Evolutionary conservation across 495 filamentous ascomycete genomes (phyloP).

Genomic region (Filosporella fistucella): DNA sequence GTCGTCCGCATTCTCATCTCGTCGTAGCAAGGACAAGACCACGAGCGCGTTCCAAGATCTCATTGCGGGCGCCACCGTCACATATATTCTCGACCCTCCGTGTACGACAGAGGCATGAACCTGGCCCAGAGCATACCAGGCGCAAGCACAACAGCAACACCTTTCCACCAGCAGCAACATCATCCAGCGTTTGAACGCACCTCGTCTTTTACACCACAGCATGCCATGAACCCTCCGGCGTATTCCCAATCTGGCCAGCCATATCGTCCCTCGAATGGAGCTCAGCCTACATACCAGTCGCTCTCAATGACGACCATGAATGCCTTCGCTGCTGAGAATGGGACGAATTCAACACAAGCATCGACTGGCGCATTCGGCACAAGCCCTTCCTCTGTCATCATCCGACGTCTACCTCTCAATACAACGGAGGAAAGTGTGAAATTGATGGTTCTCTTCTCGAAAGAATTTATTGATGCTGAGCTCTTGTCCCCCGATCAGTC

Average conservation of each 20-base stretch:
- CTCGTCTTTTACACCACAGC: constrained; percentile 18
- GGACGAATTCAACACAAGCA: constrained; percentile 14
- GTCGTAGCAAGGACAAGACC: neutral
- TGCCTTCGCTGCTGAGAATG: constrained; percentile 19
- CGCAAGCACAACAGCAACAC: constrained; percentile 9
- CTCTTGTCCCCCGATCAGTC: constrained; percentile 60
- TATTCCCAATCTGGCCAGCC: constrained; percentile 22
- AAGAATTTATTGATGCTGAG: constrained; percentile 72
- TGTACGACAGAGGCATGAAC: constrained; percentile 19
- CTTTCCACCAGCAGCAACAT: constrained; percentile 2
- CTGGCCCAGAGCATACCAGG: constrained; percentile 8
- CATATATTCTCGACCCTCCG: constrained; percentile 7
- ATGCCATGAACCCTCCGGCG: constrained; percentile 26
- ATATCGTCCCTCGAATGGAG: constrained; percentile 20
- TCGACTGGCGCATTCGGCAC: constrained; percentile 12
- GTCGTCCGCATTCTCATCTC: neutral
- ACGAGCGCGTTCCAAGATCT: constrained; percentile 2
- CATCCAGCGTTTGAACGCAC: constrained; percentile 10
- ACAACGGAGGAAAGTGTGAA: constrained; percentile 69
- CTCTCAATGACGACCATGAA: constrained; percentile 25
- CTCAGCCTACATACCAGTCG: constrained; percentile 22
- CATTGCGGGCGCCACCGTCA: constrained; percentile 9
- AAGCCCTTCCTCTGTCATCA: constrained; percentile 34
- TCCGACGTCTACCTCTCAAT: constrained; percentile 73
- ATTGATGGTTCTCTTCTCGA: constrained; percentile 80